Evolutionary conservation across 2,329 filamentous ascomycete species (phyloP), one percentile per base, ranked within the genome.

Genomic region (Sporothrix humicola): DNA sequence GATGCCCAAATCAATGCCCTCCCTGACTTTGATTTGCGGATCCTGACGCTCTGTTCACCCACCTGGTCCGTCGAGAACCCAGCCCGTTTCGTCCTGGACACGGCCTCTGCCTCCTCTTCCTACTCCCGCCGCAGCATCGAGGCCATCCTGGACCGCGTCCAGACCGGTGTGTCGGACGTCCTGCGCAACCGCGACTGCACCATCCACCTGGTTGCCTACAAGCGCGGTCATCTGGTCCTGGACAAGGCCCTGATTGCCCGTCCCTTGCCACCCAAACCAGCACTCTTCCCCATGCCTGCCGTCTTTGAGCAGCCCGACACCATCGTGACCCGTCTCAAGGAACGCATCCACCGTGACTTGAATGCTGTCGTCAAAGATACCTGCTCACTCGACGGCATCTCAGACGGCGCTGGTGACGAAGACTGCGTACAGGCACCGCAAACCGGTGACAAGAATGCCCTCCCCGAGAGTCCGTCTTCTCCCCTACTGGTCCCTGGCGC

Each of bases 221-320:
- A 88, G 77, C 83, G 86, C 59, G 87, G 87, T 0, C 87, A 88
- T 73, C 82, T 87, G 26, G 82, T 88, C 15, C 74, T 87, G n/a
- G 84, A 87, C 77, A 86, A 86, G 76, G 83, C 83, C 5, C 79
- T 87, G 9, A 81, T 84, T 13, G 82, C 84, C 8, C 80, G 80
- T 17, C 75, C 82, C 37, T 81, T 82, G 52, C 79, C 78, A 17
- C 77, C 77, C 9, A 79, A 77, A 26, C 78, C 76, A 46, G 78
- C 76, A 26, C 78, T 77, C 63, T 82, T 82, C 65, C 73, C 76
- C 17, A 82, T 81, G 74, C 69, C 79, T 3, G 78, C 79, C 13
- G 77, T 76, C 8, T 81, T 83, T 48, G 78, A 83, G 13, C 82
- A 84, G 73, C 79, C 81, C 59, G 80, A 82, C 50, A 78, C 74